Percentiles rank a stretch among this genome's conserved stretches.
Conservation (phyloP, 176 grass and related monocot genomes). For the Juncus inflexus region DNA sequence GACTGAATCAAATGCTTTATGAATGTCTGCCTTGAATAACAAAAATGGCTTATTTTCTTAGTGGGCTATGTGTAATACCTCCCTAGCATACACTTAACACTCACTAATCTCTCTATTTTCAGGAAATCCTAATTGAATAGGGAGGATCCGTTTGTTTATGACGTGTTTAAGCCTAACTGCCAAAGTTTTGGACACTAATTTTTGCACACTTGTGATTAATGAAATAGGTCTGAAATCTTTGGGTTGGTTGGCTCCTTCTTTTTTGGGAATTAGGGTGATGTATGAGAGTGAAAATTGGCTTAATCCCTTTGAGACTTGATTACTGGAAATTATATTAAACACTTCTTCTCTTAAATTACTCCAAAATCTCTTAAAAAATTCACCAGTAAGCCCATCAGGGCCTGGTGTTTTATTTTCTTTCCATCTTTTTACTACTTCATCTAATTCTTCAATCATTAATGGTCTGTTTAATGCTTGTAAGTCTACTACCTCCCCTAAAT, state of each 20-base stretch:
- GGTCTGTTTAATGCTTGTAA: neutral
- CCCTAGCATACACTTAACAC: neutral
- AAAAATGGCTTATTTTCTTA: neutral
- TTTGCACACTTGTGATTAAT: neutral
- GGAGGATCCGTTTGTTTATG: neutral
- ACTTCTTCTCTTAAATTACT: neutral
- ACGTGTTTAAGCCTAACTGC: neutral
- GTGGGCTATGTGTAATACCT: neutral
- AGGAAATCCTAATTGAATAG: neutral
- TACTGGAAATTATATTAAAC: neutral
- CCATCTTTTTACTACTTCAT: neutral
- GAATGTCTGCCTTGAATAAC: neutral
- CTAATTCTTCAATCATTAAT: neutral
- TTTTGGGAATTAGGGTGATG: neutral
- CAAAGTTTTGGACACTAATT: neutral
- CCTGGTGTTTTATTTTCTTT: neutral
- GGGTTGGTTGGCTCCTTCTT: neutral
- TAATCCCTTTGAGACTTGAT: neutral
- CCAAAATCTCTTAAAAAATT: neutral
- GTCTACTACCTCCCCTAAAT: neutral
- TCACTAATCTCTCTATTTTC: neutral
- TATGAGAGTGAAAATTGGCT: neutral
- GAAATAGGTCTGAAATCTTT: neutral
- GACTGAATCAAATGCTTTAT: neutral
- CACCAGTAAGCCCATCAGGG: too few relatives aligned